Evolutionary conservation across 1,284 basidiomycete species (phyloP).

Genomic region (Macrocybe sp.): DNA sequence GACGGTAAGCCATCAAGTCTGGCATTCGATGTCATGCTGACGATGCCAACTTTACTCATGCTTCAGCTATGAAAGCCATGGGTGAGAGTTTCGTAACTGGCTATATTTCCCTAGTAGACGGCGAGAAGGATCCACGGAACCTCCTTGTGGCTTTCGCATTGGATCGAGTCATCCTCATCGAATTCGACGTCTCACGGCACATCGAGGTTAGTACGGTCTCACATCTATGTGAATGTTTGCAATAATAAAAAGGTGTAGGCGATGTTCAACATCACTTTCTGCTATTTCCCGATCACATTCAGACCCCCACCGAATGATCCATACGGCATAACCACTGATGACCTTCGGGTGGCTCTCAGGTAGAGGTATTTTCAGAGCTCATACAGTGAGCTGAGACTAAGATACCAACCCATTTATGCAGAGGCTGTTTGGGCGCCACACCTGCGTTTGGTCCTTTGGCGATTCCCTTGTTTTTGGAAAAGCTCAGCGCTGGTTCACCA

Average conservation of each 20-base stretch:
- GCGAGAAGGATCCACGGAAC: constrained; percentile 98
- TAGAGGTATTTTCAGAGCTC: constrained; percentile 20
- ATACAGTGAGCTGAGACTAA: not conserved
- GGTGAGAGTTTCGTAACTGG: constrained; percentile 70
- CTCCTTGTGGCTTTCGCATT: constrained; percentile 89
- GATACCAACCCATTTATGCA: constrained; percentile 8
- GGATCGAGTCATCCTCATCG: constrained; percentile 77
- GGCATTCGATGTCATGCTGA: not conserved
- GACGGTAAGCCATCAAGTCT: constrained; percentile 42
- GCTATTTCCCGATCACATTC: constrained; percentile 99
- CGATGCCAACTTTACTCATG: constrained; percentile 4
- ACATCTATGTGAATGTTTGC: not conserved
- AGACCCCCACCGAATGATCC: constrained; percentile 93
- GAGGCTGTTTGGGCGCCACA: constrained; percentile 70
- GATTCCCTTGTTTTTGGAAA: constrained; percentile 89
- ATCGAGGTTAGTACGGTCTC: constrained; percentile 61
- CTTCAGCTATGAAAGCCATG: constrained; percentile 64
- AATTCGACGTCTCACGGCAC: constrained; percentile 75
- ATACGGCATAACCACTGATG: constrained; percentile 88
- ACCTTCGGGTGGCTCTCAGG: constrained; percentile 77
- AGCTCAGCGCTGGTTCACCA: constrained; percentile 82
- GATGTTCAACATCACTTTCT: constrained; percentile 94
- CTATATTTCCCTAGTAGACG: constrained; percentile 81
- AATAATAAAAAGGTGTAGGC: constrained; percentile 41
- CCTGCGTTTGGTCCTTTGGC: constrained; percentile 83